Evolutionary conservation across 305 asterid species (phyloP).

Genomic region (Solanum chacoense): DNA sequence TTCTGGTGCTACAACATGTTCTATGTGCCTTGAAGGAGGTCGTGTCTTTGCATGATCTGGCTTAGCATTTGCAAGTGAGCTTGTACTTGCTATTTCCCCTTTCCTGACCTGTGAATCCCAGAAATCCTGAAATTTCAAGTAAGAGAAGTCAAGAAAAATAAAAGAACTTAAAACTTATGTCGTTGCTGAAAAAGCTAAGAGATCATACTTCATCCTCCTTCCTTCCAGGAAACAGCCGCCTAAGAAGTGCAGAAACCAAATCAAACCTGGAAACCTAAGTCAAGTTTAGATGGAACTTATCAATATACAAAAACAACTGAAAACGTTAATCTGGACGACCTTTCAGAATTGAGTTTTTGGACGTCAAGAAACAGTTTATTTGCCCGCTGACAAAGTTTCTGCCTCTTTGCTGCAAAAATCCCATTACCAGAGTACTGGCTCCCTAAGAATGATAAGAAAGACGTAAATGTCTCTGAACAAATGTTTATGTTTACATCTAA

Average conservation of each 20-base stretch:
- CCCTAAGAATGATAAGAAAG: slow-evolving; percentile 24
- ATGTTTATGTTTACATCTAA: background rate
- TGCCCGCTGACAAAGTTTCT: slow-evolving; percentile 40
- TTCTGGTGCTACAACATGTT: slow-evolving; percentile 5
- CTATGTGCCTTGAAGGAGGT: slow-evolving; percentile 17
- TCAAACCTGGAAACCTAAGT: slow-evolving; percentile 45
- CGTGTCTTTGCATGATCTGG: slow-evolving; percentile 24
- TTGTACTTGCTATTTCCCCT: slow-evolving; percentile 17
- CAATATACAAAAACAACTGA: slow-evolving; percentile 12
- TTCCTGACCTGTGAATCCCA: slow-evolving; percentile 25
- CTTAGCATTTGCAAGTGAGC: slow-evolving; percentile 16
- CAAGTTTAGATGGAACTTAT: slow-evolving; percentile 10
- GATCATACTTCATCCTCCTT: slow-evolving; percentile 32
- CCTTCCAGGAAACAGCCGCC: slow-evolving; percentile 40
- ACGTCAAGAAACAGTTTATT: slow-evolving; percentile 26
- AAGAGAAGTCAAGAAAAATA: background rate
- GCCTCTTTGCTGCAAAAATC: slow-evolving; percentile 50
- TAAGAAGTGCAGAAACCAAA: slow-evolving; percentile 43
- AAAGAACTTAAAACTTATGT: background rate
- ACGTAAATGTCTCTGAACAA: background rate
- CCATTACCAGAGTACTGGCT: slow-evolving; percentile 38
- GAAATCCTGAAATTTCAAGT: slow-evolving; percentile 6
- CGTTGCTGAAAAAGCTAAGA: slow-evolving; percentile 5
- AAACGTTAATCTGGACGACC: slow-evolving; percentile 29
- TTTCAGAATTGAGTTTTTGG: slow-evolving; percentile 30